Evolutionary conservation across 2,329 filamentous ascomycete genomes (phyloP), one percentile per base, ranked within the genome.

Genomic region (Shiraia sp.): DNA sequence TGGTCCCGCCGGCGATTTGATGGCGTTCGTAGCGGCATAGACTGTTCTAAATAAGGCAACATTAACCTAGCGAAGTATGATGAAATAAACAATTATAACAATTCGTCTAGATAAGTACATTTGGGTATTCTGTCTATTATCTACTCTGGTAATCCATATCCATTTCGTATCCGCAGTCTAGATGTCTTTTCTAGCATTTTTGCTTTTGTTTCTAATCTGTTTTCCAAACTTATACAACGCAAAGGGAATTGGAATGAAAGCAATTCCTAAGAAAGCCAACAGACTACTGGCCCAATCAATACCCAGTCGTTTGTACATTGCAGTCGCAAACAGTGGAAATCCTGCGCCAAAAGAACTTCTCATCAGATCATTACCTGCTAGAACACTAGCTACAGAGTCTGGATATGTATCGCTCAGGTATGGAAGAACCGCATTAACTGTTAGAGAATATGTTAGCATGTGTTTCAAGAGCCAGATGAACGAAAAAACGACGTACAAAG

Each of bases 191-290:
- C 70, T 61, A 1, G 71, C 71, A 45, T 61, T 54, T 56, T 61
- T 72, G 49, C 68, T 71, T 50, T 68, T 70, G 37, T 70, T 63
- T 15, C 72, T 61, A 32, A 74, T 54, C n/a, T 59, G 65, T 45
- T 57, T 63, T 6, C 72, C 72, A 46, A 63, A 73, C 51, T 62
- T 68, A 53, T 73, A 74, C 43, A 75, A 45, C 42, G 70, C 60
- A 44, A 72, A 75, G n/a, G 72, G 72, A 42, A 75, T 73, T 0
- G 72, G 72, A 10, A 75, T 72, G 42, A 75, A 74, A 1, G 66
- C 70, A 29, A 75, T 64, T 2, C 61, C 61, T 36, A 75, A 40
- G 45, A 73, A 74, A 0, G 63, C 73, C 36, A 75, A 45, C 17
- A 63, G 52, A 36, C 65, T 71, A 28, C 64, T 70, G 7, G 72